Base-by-base conservation (phyloP, 495 filamentous ascomycete genomes). In the Hypoxylon fragiforme region DNA sequence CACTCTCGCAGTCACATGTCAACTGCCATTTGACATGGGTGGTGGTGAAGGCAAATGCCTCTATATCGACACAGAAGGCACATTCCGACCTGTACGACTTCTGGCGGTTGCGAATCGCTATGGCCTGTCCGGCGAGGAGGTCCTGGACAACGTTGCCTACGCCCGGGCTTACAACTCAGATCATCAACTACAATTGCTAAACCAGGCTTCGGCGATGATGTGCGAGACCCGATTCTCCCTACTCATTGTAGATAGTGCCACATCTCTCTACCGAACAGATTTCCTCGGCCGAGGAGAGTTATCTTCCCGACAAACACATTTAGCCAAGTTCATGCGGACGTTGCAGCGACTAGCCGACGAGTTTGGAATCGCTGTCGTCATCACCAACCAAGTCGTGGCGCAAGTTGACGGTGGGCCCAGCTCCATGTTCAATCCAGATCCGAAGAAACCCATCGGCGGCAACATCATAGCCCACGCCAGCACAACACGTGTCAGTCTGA, bases 21-120 rank as follows among this genome's bases (percentile, higher is more conserved):
- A 98, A 64, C 67, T 98, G 28, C 94, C 94, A 2, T 97, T 97
- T 64, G 94, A 98, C 64, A 97, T 97, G 95, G 94, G 94, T 44
- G 94, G 94, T 32, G 94, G 95, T 6, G 94, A 98, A 72, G 94
- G 94, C 11, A 98, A 98, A 67, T 97, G 95, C 67, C 78, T 97
- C n/a, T 98, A 97, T 67, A 97, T 98, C 61, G 94, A 98, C 62
- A 97, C 94, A 0, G 94, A 98, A 70, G 94, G 95, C 44, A 98
- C 94, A 5, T 98, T 98, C 65, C 83, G 92, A 44, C 94, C 94
- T 0, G 91, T 98, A 18, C 88, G 94, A 16, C 75, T 94, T 1
- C 82, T 98, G 3, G 83, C 91, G 11, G 94, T 98, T 8, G 95
- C 94, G 18, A 92, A 95, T 60, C 82, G 94, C 19, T 98, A 91